Conservation (phyloP, 495 filamentous ascomycete genomes). For the Tricharina praecox region DNA sequence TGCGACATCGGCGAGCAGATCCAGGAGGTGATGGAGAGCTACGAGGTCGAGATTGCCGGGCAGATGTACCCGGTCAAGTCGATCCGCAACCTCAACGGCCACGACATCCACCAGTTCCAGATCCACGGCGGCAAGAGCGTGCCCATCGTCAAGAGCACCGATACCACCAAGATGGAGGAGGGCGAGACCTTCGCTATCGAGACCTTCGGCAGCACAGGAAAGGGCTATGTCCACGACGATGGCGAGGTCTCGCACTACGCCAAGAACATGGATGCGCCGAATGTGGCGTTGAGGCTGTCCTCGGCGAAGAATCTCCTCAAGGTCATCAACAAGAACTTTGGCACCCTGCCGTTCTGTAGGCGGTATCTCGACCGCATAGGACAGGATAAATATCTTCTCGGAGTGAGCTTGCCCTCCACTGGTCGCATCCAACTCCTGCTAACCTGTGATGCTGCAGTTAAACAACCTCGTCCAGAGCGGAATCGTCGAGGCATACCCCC, state of each 20-base stretch:
- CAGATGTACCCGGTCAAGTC: conserved; percentile 65
- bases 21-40: conserved; percentile 80
- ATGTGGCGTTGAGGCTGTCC: conserved; percentile 47
- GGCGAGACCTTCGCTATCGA: conserved; percentile 87
- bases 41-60: conserved; percentile 64
- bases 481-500: conserved; percentile 80
- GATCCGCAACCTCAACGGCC: conserved; percentile 77
- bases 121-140: conserved; percentile 85
- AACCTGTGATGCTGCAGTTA: conserved; percentile 35
- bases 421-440: background rate
- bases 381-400: conserved; percentile 74
- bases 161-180: conserved; percentile 84
- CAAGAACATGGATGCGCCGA: conserved; percentile 43
- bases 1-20: conserved; percentile 60
- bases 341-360: conserved; percentile 70
- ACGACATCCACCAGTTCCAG: conserved; percentile 68
- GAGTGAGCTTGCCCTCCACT: conserved; percentile 35
- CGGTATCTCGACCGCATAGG: conserved; percentile 74
- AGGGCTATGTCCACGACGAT: conserved; percentile 67
- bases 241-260: conserved; percentile 66
- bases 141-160: conserved; percentile 67
- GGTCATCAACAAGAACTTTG: conserved; percentile 85
- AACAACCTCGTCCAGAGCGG: conserved; percentile 73
- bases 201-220: conserved; percentile 85
- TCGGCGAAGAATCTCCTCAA: conserved; percentile 69